phyloP scores from a whole-genome alignment of 2,329 filamentous ascomycete species.

The Verticillium longisporum region DNA sequence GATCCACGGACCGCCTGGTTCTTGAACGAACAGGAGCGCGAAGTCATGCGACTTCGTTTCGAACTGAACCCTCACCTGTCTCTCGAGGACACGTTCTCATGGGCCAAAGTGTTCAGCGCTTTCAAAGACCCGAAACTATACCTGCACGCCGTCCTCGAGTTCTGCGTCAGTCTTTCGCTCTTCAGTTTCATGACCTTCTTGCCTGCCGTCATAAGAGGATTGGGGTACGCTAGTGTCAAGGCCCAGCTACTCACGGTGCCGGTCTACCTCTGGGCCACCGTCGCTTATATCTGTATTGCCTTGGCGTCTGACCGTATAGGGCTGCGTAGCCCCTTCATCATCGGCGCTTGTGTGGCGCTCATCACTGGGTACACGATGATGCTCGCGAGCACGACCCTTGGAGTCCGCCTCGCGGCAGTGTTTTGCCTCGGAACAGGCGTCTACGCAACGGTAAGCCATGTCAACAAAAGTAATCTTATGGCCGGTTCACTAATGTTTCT shows the following conservation, averaged over 20 bases:
- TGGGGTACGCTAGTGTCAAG: constrained; percentile 43
- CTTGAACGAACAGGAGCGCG: constrained; percentile 37
- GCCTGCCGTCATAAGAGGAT: constrained; percentile 44
- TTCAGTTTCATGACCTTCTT: constrained; percentile 55
- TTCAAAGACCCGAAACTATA: constrained; percentile 44
- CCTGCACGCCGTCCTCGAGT: constrained; percentile 40
- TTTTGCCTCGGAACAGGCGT: constrained; percentile 40
- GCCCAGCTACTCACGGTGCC: constrained; percentile 49
- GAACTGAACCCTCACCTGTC: constrained; percentile 35
- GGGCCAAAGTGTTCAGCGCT: constrained; percentile 40
- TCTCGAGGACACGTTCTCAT: constrained; percentile 43
- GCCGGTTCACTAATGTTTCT: too few relatives aligned
- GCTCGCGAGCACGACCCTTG: constrained; percentile 37
- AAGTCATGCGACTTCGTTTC: constrained; percentile 41
- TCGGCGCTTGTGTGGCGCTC: constrained; percentile 43
- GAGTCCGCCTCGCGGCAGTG: constrained; percentile 41
- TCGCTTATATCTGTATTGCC: constrained; percentile 35
- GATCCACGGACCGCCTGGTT: constrained; percentile 40
- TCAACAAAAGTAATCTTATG: not conserved
- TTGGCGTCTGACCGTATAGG: constrained; percentile 36
- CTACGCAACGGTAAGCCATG: constrained; percentile 19
- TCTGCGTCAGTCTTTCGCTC: constrained; percentile 43
- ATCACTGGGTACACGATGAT: constrained; percentile 43
- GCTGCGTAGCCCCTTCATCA: constrained; percentile 39
- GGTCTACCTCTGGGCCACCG: constrained; percentile 44